Evolutionary conservation across 2,329 filamentous ascomycete species (phyloP).

Genomic region (Ceratocystis alfenasii): DNA sequence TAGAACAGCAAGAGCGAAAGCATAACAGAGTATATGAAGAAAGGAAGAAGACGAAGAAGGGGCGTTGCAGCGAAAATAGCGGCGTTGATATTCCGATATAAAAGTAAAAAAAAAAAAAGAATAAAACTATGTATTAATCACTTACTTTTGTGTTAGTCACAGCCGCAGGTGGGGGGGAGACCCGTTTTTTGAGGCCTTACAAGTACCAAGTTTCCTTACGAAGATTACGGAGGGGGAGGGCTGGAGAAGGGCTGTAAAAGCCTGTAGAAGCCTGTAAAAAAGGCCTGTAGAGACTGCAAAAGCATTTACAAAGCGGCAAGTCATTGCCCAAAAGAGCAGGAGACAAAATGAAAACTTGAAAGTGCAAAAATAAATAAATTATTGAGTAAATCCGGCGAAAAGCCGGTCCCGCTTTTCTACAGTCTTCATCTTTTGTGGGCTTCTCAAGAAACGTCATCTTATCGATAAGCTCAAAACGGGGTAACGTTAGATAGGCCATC

Average conservation of each 20-base stretch:
- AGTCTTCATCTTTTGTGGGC: not conserved
- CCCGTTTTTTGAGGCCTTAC: not conserved
- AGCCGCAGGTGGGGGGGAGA: constrained; percentile 4
- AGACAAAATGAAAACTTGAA: not conserved
- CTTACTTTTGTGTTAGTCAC: constrained; percentile 17
- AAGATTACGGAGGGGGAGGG: too few relatives aligned
- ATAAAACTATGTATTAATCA: constrained; percentile 9
- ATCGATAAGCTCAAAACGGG: constrained; percentile 14
- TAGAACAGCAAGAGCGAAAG: not conserved
- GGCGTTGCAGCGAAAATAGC: not conserved
- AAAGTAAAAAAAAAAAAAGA: not conserved
- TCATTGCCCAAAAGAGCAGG: not conserved
- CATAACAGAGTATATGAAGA: not conserved
- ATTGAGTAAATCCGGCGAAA: not conserved
- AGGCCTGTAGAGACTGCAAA: too few relatives aligned
- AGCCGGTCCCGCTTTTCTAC: not conserved
- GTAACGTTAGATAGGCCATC: not conserved
- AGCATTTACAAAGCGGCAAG: too few relatives aligned
- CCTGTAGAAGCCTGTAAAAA: not conserved
- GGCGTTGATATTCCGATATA: constrained; percentile 20
- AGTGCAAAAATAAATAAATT: not conserved
- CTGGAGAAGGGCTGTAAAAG: not conserved
- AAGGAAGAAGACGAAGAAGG: not conserved
- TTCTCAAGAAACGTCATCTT: not conserved
- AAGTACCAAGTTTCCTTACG: too few relatives aligned